Base-by-base conservation (phyloP, 2,329 filamentous ascomycete species). In the Pleurostoma richardsiae region DNA sequence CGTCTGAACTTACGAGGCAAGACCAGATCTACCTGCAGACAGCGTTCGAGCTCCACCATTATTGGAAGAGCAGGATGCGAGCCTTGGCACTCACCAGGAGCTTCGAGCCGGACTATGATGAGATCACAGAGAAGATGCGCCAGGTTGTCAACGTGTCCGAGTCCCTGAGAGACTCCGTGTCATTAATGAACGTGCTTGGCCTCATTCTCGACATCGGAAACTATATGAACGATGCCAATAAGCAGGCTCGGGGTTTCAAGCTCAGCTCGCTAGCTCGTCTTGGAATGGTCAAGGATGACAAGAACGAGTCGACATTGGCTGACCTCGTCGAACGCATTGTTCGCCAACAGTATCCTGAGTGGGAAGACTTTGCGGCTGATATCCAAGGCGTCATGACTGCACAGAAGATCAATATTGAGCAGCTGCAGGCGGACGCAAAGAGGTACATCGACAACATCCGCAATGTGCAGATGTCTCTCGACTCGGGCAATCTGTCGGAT, bases 201-300 rank as follows among this genome's bases (percentile, higher is more conserved):
- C 78, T 97, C 52, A 99, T 99, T 67, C 74, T 99, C 58, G 92
- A 96, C 66, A 96, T 99, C 61, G 94, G 94, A 67, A 99, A 99
- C 68, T 99, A 96, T 77, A 99, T 99, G 94, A 99, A 99, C 74
- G 94, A 97, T 63, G 86, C 91, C 46, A 97, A 96, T 71, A 99
- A 99, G 72, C 94, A 97, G 70, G 94, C 94, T 4, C 88, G 86
- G 48, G 94, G 94, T 52, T 99, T 99, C 84, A 99, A 99, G 73
- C 82, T 99, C 10, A 94, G 90, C 61, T 96, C 94, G 5, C 83
- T 99, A 42, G 88, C 89, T 29, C 84, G 94, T 46, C 74, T 99
- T 46, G 91, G 87, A 51, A 97, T 99, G 91, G 89, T 97, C 61
- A 99, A 99, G 72, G 94, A 99, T 63, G 90, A 96, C 73, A 96